phyloP scores from a whole-genome alignment of 2,329 filamentous ascomycete genomes.

The Fusarium sambucinum region DNA sequence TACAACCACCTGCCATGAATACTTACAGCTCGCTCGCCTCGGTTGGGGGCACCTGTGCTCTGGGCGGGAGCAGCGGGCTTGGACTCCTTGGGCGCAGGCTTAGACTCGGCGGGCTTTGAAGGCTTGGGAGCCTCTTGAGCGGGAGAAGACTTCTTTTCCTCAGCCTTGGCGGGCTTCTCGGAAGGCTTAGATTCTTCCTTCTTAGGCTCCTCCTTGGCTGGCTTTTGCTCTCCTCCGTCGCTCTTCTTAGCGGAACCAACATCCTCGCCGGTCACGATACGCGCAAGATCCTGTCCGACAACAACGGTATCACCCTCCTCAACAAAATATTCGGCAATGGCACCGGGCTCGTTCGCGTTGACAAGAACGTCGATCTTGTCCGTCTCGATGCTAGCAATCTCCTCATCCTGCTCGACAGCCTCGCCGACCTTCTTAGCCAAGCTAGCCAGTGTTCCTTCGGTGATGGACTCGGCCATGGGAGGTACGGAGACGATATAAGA shows the following conservation, averaged over 20 bases:
- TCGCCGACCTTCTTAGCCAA: slow-evolving; percentile 50
- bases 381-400: slow-evolving; percentile 52
- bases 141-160: slow-evolving; percentile 38
- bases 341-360: slow-evolving; percentile 45
- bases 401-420: slow-evolving; percentile 49
- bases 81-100: slow-evolving; percentile 34
- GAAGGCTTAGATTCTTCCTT: slow-evolving; percentile 34
- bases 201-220: slow-evolving; percentile 37
- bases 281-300: slow-evolving; percentile 50
- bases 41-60: slow-evolving; percentile 20
- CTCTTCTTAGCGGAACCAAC: slow-evolving; percentile 35
- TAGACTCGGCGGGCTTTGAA: slow-evolving; percentile 33
- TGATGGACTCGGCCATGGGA: slow-evolving; percentile 52
- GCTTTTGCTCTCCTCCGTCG: slow-evolving; percentile 36
- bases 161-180: slow-evolving; percentile 26
- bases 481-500: slow-evolving; percentile 48
- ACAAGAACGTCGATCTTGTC: slow-evolving; percentile 53
- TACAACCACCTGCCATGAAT: rapidly evolving
- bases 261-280: slow-evolving; percentile 47
- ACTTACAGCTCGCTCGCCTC: slow-evolving; percentile 43
- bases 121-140: slow-evolving; percentile 29
- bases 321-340: slow-evolving; percentile 49
- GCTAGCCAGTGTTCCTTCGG: slow-evolving; percentile 48
- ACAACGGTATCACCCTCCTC: slow-evolving; percentile 51
- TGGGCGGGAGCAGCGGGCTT: slow-evolving; percentile 26